Evolutionary conservation across 2,329 filamentous ascomycete genomes (phyloP).

Genomic region (Peltaster fructicola): DNA sequence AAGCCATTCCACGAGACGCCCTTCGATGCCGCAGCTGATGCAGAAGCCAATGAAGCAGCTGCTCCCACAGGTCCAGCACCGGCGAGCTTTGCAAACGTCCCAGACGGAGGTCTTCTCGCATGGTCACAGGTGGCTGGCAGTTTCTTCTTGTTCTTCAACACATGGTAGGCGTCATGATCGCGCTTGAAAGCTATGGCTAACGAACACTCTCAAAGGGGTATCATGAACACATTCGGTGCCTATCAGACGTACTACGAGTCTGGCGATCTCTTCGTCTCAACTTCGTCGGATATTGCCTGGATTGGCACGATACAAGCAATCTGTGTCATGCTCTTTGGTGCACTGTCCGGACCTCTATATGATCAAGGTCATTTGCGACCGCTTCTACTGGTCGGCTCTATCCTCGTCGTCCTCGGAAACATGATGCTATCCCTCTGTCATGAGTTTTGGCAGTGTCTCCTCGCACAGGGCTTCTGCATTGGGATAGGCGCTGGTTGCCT

Average conservation of each 20-base stretch:
- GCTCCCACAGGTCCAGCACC: conserved; percentile 12
- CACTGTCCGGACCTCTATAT: conserved; percentile 30
- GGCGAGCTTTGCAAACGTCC: too few species aligned
- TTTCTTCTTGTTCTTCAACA: conserved; percentile 31
- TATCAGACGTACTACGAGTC: conserved; percentile 32
- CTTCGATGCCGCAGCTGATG: conserved; percentile 2
- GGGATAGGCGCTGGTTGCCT: conserved; percentile 26
- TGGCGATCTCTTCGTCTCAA: conserved; percentile 20
- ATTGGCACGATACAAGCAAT: conserved; percentile 32
- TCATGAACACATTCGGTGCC: conserved; percentile 28
- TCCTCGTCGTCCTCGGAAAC: conserved; percentile 29
- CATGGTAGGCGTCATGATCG: conserved; percentile 19
- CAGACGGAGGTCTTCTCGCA: conserved; percentile 27
- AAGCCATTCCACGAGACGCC: conserved; percentile 1
- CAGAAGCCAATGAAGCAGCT: conserved; percentile 3
- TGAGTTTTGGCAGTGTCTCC: conserved; percentile 30
- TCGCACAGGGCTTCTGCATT: conserved; percentile 32
- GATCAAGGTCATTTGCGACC: conserved; percentile 29
- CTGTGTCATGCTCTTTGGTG: conserved; percentile 28
- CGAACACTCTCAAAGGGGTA: conserved; percentile 4
- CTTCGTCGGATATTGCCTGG: conserved; percentile 30
- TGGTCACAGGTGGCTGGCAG: conserved; percentile 31
- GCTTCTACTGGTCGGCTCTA: conserved; percentile 25
- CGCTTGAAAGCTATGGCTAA: conserved; percentile 1
- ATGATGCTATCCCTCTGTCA: conserved; percentile 33